Conservation (phyloP, 2,329 filamentous ascomycete genomes). For the Aspergillus unguis region DNA sequence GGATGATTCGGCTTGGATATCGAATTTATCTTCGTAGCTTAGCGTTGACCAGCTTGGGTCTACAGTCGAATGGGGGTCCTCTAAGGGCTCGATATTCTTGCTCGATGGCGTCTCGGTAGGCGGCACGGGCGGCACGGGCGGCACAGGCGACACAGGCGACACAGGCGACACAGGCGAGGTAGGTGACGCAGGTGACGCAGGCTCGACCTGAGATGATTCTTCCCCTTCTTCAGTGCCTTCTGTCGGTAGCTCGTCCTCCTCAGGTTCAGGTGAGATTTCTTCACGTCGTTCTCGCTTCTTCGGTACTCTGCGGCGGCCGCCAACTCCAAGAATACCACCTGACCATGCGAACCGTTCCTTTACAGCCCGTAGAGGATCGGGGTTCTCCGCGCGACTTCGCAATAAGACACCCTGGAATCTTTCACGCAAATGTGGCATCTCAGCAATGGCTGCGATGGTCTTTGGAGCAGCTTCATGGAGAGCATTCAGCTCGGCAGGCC, state of each 20-base stretch:
- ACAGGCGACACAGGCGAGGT: no score
- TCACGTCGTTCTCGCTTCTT: constrained; percentile 4
- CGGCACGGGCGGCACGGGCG: not conserved
- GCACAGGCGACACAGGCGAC: no score
- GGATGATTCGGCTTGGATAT: constrained; percentile 25
- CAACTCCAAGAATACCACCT: constrained; percentile 32
- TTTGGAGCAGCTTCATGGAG: constrained; percentile 32
- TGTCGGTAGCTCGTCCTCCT: not conserved
- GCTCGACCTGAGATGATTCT: not conserved
- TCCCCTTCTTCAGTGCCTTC: not conserved
- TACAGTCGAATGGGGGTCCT: not conserved
- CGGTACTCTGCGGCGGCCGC: constrained; percentile 20
- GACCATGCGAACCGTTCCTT: constrained; percentile 31
- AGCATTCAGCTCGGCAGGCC: constrained; percentile 27
- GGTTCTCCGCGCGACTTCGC: constrained; percentile 28
- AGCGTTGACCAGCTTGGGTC: constrained; percentile 12
- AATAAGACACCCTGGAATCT: constrained; percentile 42
- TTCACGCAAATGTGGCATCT: constrained; percentile 40
- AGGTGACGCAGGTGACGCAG: not conserved
- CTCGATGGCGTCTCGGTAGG: not conserved
- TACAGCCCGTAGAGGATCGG: constrained; percentile 17
- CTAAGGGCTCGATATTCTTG: not conserved
- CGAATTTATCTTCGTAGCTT: constrained; percentile 24
- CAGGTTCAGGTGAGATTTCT: not conserved
- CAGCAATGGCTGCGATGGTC: constrained; percentile 36